These are phyloP conservation scores for Dillenia suffruticosa DNA, from an alignment of 164 flowering plant species.

Conservation along the genomic window DNA sequence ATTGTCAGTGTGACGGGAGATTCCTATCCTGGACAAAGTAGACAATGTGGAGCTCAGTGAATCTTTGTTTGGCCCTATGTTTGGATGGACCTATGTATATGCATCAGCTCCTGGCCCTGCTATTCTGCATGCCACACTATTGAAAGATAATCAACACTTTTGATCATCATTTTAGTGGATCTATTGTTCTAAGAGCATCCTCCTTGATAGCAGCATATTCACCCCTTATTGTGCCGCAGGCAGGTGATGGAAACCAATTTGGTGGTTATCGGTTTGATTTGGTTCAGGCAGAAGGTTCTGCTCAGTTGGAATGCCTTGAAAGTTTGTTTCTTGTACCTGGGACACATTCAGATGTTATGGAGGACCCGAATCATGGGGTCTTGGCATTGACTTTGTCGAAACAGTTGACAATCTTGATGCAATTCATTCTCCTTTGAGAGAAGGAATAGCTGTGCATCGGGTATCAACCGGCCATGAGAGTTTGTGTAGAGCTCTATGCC, in stretches of 20 bases:
- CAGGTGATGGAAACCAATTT: conserved; percentile 72
- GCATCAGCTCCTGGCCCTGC: conserved; percentile 66
- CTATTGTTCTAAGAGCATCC: conserved; percentile 52
- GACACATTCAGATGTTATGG: conserved; percentile 65
- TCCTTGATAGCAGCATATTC: conserved; percentile 55
- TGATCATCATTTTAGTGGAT: conserved; percentile 35
- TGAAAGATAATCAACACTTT: conserved; percentile 39
- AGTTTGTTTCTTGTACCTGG: conserved; percentile 71
- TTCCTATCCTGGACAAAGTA: conserved; percentile 16
- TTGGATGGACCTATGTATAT: conserved; percentile 66
- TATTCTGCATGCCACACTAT: conserved; percentile 62
- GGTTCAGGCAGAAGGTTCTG: conserved; percentile 26
- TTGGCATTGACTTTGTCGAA: conserved; percentile 55
- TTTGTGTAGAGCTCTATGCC: conserved; percentile 52
- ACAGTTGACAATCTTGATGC: conserved; percentile 42
- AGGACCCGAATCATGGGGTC: conserved; percentile 83
- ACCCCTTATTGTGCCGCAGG: conserved; percentile 64
- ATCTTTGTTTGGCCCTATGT: conserved; percentile 45
- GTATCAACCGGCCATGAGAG: conserved; percentile 21
- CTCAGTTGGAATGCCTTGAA: conserved; percentile 34
- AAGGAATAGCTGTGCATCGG: conserved; percentile 36
- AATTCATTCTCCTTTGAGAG: conserved; percentile 19
- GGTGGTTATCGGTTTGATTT: conserved; percentile 84
- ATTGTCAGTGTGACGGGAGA: conserved; percentile 43
- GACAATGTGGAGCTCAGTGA: conserved; percentile 8